Conservation (phyloP, 495 filamentous ascomycete genomes). For the Hypoxylon rickii region DNA sequence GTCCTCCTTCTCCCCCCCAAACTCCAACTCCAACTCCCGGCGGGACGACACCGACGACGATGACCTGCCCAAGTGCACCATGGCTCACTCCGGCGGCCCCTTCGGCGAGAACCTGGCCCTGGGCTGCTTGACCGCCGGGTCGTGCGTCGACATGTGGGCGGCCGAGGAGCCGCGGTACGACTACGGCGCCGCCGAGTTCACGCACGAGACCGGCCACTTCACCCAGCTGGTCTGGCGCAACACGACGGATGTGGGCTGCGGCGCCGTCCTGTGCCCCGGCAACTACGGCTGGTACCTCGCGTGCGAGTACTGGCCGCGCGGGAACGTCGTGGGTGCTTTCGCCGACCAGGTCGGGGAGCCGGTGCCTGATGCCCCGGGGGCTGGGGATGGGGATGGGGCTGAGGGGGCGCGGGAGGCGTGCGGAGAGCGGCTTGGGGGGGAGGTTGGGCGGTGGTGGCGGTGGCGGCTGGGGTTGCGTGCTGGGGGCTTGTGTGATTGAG, state of each 20-base stretch:
- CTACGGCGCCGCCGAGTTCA: conserved; percentile 59
- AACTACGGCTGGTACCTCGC: conserved; percentile 71
- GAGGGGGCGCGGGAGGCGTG: background rate
- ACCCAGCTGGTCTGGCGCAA: conserved; percentile 82
- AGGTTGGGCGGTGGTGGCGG: background rate
- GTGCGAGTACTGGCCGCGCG: conserved; percentile 77
- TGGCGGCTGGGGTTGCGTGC: conserved; percentile 4
- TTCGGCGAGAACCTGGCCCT: conserved; percentile 81
- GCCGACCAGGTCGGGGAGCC: conserved; percentile 51
- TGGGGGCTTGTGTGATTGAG: conserved; percentile 12
- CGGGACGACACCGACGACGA: conserved; percentile 37
- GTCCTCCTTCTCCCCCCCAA: background rate
- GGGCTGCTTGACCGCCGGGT: conserved; percentile 63
- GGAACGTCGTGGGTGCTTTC: conserved; percentile 71
- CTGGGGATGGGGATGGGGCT: background rate
- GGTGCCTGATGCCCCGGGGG: conserved; percentile 6
- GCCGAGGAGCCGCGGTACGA: conserved; percentile 65
- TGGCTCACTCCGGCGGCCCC: conserved; percentile 67
- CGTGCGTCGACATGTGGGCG: conserved; percentile 70
- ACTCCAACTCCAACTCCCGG: background rate
- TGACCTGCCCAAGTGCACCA: conserved; percentile 52
- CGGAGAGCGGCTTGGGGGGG: background rate
- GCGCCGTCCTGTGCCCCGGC: conserved; percentile 59
- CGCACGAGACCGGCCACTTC: conserved; percentile 76
- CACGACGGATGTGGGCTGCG: conserved; percentile 73